phyloP scores from a whole-genome alignment of 2,329 filamentous ascomycete species.

The Fusarium brachygibbosum region DNA sequence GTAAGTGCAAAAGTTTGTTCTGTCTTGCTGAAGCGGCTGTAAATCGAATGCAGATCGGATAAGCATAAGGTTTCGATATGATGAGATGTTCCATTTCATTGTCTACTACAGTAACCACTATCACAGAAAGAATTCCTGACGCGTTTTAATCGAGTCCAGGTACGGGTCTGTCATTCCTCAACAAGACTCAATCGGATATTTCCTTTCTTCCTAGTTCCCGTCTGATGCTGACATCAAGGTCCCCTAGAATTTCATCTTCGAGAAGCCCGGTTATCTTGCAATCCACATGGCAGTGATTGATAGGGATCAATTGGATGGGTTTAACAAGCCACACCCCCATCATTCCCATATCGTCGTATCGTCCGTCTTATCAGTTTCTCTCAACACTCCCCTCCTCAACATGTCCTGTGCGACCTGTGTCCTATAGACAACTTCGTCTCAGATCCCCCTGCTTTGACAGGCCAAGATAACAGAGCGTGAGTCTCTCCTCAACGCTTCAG shows the following conservation, averaged over 20 bases:
- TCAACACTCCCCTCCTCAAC: conserved; percentile 37
- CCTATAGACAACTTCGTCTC: conserved; percentile 2
- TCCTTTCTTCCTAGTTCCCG: background rate
- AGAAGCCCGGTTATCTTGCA: conserved; percentile 27
- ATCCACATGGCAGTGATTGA: conserved; percentile 21
- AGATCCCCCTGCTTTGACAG: conserved; percentile 15
- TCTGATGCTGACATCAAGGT: conserved; percentile 29
- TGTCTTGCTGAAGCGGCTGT: conserved; percentile 6
- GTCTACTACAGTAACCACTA: too few species aligned
- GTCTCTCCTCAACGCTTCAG: conserved; percentile 10
- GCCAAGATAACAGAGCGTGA: conserved; percentile 19
- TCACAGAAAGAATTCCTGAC: too few species aligned
- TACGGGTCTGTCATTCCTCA: background rate
- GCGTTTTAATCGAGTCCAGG: background rate
- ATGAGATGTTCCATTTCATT: background rate
- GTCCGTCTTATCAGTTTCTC: conserved; percentile 23
- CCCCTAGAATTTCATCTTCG: conserved; percentile 15
- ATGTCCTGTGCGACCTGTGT: background rate
- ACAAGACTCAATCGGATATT: conserved; percentile 1
- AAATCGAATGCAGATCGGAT: conserved; percentile 27
- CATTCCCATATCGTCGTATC: conserved; percentile 16
- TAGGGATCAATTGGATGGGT: conserved; percentile 32
- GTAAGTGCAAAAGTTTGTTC: conserved; percentile 17
- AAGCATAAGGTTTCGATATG: conserved; percentile 7
- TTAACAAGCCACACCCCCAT: conserved; percentile 32